Percentiles rank a stretch among this genome's conserved stretches.
Conservation (phyloP, 495 filamentous ascomycete species). For the Penicillium argentinense region DNA sequence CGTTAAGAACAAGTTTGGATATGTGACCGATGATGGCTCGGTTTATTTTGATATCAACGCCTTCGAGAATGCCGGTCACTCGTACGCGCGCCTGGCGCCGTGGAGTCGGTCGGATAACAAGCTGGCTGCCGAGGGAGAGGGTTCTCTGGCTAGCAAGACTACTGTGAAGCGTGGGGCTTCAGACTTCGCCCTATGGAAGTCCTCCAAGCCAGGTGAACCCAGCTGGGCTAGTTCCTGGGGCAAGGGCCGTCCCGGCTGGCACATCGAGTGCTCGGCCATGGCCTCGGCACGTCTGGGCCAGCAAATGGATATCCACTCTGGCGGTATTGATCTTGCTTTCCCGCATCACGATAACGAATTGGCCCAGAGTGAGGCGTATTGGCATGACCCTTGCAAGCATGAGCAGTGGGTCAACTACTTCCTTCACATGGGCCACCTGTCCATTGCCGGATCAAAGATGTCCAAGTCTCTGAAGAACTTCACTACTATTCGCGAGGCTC, state of each 20-base stretch:
- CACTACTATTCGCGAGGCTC: slow-evolving; percentile 85
- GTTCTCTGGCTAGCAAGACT: slow-evolving; percentile 68
- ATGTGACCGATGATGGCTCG: slow-evolving; percentile 74
- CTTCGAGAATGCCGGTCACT: slow-evolving; percentile 80
- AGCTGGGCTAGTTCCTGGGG: slow-evolving; percentile 89
- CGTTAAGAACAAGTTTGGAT: slow-evolving; percentile 82
- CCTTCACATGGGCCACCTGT: slow-evolving; percentile 91
- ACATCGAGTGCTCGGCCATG: slow-evolving; percentile 99
- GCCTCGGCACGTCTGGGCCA: slow-evolving; percentile 80
- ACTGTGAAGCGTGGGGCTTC: slow-evolving; percentile 67
- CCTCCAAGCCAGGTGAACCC: slow-evolving; percentile 88
- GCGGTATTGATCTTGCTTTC: slow-evolving; percentile 90
- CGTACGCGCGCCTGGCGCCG: slow-evolving; percentile 83
- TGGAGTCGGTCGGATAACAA: slow-evolving; percentile 82
- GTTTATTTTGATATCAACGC: slow-evolving; percentile 93
- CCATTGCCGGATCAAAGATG: slow-evolving; percentile 92
- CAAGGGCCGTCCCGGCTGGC: slow-evolving; percentile 87
- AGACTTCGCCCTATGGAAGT: slow-evolving; percentile 96
- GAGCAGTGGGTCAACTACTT: slow-evolving; percentile 96
- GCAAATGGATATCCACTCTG: slow-evolving; percentile 89
- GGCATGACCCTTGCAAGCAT: slow-evolving; percentile 22
- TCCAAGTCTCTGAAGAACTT: slow-evolving; percentile 96
- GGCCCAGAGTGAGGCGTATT: slow-evolving; percentile 93
- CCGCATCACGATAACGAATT: slow-evolving; percentile 97
- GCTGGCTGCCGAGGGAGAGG: slow-evolving; percentile 86